These are phyloP conservation scores for Juglanconis sp. DNA, from an alignment of 2,329 filamentous ascomycete genomes.

Conservation along the genomic window DNA sequence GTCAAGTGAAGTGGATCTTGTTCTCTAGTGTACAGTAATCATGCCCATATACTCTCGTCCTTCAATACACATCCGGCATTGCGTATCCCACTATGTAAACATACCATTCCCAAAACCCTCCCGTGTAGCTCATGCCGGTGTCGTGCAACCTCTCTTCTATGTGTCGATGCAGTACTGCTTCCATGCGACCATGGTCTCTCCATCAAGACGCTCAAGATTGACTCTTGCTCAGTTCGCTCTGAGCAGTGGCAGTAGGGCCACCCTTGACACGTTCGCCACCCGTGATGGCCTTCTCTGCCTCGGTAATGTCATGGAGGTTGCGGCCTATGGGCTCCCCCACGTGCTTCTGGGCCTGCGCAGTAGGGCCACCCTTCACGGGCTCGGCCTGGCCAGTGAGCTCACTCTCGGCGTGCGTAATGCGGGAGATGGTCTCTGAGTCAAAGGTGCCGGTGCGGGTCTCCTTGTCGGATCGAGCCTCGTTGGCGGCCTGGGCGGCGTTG, in stretches of 20 bases:
- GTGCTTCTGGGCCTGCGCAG: slow-evolving; percentile 38
- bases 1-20: no score
- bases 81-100: no score
- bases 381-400: slow-evolving; percentile 32
- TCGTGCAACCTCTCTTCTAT: no score
- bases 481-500: slow-evolving; percentile 9
- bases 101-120: no score
- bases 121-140: no score
- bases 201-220: not conserved
- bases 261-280: slow-evolving; percentile 31
- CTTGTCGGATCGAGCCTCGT: not conserved
- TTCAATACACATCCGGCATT: no score
- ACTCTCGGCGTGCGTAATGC: slow-evolving; percentile 38
- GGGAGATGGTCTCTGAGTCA: slow-evolving; percentile 32
- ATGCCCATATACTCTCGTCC: no score
- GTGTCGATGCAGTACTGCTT: no score
- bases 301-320: slow-evolving; percentile 37
- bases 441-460: slow-evolving; percentile 21
- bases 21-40: no score
- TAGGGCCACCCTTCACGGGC: slow-evolving; percentile 36
- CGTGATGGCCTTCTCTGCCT: slow-evolving; percentile 37
- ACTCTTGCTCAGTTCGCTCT: slow-evolving; percentile 28
- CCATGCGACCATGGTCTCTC: no score
- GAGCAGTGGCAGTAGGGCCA: slow-evolving; percentile 36
- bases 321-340: slow-evolving; percentile 30